Evolutionary conservation across 2,329 filamentous ascomycete genomes (phyloP).

Genomic region (Colletotrichum higginsianum): DNA sequence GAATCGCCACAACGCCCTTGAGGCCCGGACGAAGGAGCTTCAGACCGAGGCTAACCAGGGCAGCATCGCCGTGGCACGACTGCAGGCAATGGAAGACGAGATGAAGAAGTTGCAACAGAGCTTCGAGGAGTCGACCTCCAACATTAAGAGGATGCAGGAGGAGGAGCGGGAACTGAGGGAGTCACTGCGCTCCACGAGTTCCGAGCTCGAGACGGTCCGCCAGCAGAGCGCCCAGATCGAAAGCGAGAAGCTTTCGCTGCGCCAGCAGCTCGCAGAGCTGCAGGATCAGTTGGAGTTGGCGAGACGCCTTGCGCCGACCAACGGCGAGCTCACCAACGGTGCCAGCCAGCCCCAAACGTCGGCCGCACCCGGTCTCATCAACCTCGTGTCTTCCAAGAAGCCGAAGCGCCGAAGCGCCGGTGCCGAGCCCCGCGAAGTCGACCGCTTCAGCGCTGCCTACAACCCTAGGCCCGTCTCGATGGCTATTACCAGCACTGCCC

Average conservation of each 20-base stretch:
- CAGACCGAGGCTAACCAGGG: conserved; percentile 98
- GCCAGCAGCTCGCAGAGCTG: conserved; percentile 89
- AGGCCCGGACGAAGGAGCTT: conserved; percentile 91
- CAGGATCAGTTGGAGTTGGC: conserved; percentile 94
- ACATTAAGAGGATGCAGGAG: conserved; percentile 94
- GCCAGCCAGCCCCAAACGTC: conserved; percentile 62
- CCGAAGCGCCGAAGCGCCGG: conserved; percentile 94
- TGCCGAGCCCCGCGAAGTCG: conserved; percentile 85
- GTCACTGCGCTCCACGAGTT: conserved; percentile 82
- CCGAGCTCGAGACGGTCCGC: conserved; percentile 86
- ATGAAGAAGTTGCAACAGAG: conserved; percentile 92
- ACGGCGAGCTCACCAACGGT: conserved; percentile 69
- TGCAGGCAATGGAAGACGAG: conserved; percentile 94
- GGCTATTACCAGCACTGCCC: conserved; percentile 80
- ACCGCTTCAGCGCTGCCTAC: conserved; percentile 93
- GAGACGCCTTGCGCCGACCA: conserved; percentile 82
- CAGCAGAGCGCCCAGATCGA: conserved; percentile 83
- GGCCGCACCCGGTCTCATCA: conserved; percentile 86
- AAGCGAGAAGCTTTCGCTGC: conserved; percentile 86
- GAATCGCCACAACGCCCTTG: conserved; percentile 89
- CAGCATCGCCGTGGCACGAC: conserved; percentile 91
- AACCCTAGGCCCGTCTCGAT: conserved; percentile 97
- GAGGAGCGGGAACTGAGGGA: conserved; percentile 91
- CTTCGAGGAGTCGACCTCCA: conserved; percentile 91
- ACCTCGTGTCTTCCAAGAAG: conserved; percentile 96